These are phyloP conservation scores for Paracorniculantispora psalliotae DNA, from an alignment of 2,329 filamentous ascomycete genomes.

Conservation along the genomic window DNA sequence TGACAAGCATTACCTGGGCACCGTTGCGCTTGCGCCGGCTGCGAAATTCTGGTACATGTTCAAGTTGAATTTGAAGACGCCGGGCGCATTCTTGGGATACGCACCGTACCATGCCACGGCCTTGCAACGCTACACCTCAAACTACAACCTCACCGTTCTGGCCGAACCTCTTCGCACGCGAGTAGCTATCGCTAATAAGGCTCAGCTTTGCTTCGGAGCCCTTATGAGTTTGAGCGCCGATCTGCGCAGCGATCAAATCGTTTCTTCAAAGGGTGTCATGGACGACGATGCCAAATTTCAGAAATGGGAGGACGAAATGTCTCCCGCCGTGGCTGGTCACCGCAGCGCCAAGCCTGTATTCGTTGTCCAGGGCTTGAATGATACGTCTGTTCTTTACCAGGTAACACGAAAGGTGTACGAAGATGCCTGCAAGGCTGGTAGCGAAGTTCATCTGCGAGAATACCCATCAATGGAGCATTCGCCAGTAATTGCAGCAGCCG, in stretches of 20 bases:
- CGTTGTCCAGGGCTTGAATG: background rate
- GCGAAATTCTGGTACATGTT: background rate
- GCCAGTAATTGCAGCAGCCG: background rate
- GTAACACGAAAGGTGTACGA: background rate
- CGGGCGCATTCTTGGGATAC: background rate
- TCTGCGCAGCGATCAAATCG: background rate
- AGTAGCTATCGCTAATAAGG: background rate
- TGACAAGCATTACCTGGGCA: conserved; percentile 10
- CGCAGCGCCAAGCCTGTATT: background rate
- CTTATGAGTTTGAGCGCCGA: conserved; percentile 5
- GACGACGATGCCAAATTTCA: background rate
- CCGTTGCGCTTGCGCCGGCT: conserved; percentile 14
- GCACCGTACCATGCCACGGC: conserved; percentile 6
- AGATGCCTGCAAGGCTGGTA: background rate
- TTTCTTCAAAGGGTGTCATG: background rate
- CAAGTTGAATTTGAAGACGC: background rate
- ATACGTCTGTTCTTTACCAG: background rate
- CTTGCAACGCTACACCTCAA: conserved; percentile 1
- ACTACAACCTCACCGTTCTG: conserved; percentile 9
- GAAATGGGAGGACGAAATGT: conserved; percentile 3
- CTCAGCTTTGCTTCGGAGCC: background rate
- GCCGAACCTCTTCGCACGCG: background rate
- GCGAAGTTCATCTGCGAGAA: background rate
- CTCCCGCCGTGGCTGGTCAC: background rate
- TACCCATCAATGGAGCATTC: conserved; percentile 1